phyloP scores from a whole-genome alignment of 2,329 filamentous ascomycete genomes.

The Claviceps lovelessii region DNA sequence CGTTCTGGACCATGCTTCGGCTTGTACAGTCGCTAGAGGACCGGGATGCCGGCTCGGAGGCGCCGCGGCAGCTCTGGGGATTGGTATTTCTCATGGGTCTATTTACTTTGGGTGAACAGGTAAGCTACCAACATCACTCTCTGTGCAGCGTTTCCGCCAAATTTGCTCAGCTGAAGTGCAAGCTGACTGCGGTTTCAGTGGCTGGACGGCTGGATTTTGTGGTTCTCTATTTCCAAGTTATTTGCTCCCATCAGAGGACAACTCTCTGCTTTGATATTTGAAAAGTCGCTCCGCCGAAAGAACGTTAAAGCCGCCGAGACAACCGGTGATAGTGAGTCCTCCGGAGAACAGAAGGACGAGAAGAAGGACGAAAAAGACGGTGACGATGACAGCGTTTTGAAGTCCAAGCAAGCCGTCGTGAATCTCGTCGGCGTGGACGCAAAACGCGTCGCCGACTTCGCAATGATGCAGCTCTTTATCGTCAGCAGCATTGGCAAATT shows the following conservation, averaged over 20 bases:
- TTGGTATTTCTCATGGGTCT: conserved; percentile 52
- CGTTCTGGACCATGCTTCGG: conserved; percentile 53
- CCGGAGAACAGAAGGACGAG: conserved; percentile 18
- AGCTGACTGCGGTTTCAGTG: conserved; percentile 22
- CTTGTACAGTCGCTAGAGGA: conserved; percentile 52
- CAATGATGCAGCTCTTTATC: conserved; percentile 51
- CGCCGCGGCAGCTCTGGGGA: conserved; percentile 45
- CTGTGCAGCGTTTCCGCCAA: neutral
- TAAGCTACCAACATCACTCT: conserved; percentile 7
- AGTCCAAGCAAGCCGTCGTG: conserved; percentile 53
- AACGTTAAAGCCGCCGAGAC: conserved; percentile 54
- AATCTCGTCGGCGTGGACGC: conserved; percentile 69
- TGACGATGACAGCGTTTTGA: conserved; percentile 31
- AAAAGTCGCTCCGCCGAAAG: conserved; percentile 63
- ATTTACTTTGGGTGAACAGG: conserved; percentile 39
- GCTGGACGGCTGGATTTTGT: conserved; percentile 52
- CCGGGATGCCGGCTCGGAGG: conserved; percentile 28
- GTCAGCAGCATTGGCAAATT: conserved; percentile 48
- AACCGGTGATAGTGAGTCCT: conserved; percentile 19
- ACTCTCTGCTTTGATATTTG: conserved; percentile 57
- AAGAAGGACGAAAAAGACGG: conserved; percentile 35
- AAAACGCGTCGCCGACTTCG: conserved; percentile 54
- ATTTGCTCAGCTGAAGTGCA: neutral
- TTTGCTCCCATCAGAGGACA: conserved; percentile 54
- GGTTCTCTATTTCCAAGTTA: conserved; percentile 49